Percentiles rank a stretch among this genome's conserved stretches.
Evolutionary conservation across 306 rosid genomes (phyloP).

Genomic region (Castanea sativa): DNA sequence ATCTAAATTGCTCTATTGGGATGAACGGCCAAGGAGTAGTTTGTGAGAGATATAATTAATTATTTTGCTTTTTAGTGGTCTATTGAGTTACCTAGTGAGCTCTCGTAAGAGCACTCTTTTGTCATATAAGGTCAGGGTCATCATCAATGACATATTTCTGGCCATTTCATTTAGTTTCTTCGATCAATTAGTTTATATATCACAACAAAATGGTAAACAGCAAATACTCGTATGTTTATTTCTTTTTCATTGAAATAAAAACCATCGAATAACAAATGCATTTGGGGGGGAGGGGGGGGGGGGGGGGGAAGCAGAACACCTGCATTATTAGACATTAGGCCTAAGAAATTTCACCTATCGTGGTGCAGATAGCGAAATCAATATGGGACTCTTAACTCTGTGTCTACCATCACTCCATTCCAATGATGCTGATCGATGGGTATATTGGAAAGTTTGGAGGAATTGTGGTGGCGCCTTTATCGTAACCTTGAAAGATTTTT

Average conservation of each 20-base stretch:
- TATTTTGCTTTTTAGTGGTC: background rate
- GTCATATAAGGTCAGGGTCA: background rate
- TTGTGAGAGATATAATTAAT: constrained; percentile 28
- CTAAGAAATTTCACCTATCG: too few species aligned
- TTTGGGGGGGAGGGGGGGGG: too few species aligned
- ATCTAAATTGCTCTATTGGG: constrained; percentile 26
- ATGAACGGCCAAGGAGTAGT: constrained; percentile 37
- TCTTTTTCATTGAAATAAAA: too few species aligned
- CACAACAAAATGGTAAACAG: too few species aligned
- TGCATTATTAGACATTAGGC: too few species aligned
- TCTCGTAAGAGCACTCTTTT: too few species aligned
- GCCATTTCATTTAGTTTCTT: too few species aligned
- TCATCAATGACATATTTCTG: too few species aligned
- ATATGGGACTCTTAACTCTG: constrained; percentile 54
- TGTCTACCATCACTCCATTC: constrained; percentile 66
- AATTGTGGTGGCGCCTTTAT: constrained; percentile 35
- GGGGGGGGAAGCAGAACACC: too few species aligned
- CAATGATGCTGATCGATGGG: constrained; percentile 31
- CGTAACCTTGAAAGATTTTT: constrained; percentile 52
- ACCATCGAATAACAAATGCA: too few species aligned
- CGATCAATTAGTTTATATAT: too few species aligned
- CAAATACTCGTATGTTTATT: too few species aligned
- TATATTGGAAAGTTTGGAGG: background rate
- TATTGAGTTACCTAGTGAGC: background rate
- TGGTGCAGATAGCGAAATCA: constrained; percentile 10